Conservation (phyloP, 768 basidiomycete genomes). For the Hortiboletus campestris region DNA sequence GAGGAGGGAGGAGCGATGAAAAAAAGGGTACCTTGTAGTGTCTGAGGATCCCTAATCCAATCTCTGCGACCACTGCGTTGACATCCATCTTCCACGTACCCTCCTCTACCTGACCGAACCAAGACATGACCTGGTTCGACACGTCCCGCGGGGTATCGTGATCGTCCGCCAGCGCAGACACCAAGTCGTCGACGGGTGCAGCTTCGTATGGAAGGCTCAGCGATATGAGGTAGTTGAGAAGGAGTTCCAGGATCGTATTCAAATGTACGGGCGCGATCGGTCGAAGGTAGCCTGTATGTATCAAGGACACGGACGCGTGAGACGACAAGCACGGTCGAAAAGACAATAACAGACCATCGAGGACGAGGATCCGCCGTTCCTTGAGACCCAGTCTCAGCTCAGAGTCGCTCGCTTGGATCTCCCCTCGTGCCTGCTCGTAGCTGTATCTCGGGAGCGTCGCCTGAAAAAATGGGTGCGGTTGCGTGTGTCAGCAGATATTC, state of each 20-base stretch:
- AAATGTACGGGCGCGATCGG: slow-evolving; percentile 71
- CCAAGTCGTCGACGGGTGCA: slow-evolving; percentile 58
- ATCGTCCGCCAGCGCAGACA: slow-evolving; percentile 61
- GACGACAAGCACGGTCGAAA: neutral
- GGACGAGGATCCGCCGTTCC: slow-evolving; percentile 67
- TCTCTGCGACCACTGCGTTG: slow-evolving; percentile 59
- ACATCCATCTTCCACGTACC: slow-evolving; percentile 69
- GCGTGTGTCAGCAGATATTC: neutral
- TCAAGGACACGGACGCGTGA: neutral
- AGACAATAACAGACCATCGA: slow-evolving; percentile 50
- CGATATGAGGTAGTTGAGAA: slow-evolving; percentile 74
- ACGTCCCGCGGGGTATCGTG: slow-evolving; percentile 67
- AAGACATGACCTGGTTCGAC: slow-evolving; percentile 67
- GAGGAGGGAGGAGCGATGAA: neutral
- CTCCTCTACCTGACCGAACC: slow-evolving; percentile 69
- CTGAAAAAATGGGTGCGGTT: slow-evolving; percentile 15
- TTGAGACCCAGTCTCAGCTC: slow-evolving; percentile 67
- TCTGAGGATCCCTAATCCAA: slow-evolving; percentile 75
- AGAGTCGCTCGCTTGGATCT: slow-evolving; percentile 79
- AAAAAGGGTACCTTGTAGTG: slow-evolving; percentile 48
- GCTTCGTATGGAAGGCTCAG: slow-evolving; percentile 50
- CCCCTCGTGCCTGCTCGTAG: slow-evolving; percentile 57
- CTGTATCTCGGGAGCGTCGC: slow-evolving; percentile 41
- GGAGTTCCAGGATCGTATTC: slow-evolving; percentile 64
- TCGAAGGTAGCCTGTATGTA: slow-evolving; percentile 59